Percentiles rank a stretch among this genome's conserved stretches.
These are phyloP conservation scores for Penicillium paradoxum DNA, from an alignment of 495 filamentous ascomycete genomes.

Conservation along the genomic window DNA sequence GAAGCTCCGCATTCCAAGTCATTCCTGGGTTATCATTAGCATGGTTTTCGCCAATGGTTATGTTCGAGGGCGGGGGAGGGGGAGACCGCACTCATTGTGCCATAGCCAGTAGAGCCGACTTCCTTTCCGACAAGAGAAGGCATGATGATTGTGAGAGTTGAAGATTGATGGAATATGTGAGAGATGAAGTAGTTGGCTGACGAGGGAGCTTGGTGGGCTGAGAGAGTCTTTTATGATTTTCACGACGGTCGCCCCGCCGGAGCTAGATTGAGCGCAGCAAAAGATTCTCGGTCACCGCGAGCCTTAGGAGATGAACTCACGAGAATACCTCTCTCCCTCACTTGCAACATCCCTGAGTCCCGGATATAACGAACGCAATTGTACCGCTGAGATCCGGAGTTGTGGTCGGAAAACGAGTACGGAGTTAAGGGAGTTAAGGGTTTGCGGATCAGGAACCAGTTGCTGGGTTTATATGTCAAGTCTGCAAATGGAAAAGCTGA, in stretches of 20 bases:
- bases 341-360: not conserved
- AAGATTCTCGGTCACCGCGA: not conserved
- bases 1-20: conserved; percentile 63
- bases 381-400: not conserved
- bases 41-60: not conserved
- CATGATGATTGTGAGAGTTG: conserved; percentile 19
- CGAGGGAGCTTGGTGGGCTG: not conserved
- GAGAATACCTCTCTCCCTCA: too few relatives aligned
- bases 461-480: not conserved
- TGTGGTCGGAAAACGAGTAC: not conserved
- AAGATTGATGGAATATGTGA: not conserved
- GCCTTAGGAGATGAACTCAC: not conserved
- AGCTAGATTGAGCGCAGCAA: not conserved
- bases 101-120: conserved; percentile 45
- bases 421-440: conserved; percentile 7
- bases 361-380: not conserved
- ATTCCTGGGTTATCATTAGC: conserved; percentile 46
- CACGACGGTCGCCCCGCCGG: not conserved
- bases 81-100: conserved; percentile 38
- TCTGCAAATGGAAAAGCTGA: too few relatives aligned
- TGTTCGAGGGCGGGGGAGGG: not conserved
- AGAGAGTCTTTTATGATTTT: conserved; percentile 1
- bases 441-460: not conserved
- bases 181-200: not conserved
- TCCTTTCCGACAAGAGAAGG: conserved; percentile 39